Evolutionary conservation across 2,329 filamentous ascomycete species (phyloP), one percentile per base, ranked within the genome.

Genomic region (Fusarium caatingaense): DNA sequence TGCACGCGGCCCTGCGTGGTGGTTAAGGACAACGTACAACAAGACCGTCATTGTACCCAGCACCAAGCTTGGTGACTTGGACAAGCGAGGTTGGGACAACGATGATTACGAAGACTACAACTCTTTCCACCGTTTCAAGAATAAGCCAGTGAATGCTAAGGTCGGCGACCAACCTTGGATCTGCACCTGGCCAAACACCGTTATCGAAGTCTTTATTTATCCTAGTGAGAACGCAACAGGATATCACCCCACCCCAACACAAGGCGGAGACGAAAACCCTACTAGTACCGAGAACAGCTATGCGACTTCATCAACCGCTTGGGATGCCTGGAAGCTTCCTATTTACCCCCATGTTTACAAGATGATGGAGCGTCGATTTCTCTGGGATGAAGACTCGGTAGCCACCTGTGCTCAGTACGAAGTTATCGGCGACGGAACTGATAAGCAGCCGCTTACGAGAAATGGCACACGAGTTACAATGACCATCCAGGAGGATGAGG

Each of bases 171-270:
- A 79, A 60, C 84, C 85, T 2, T 89, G 87, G 87, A 81, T 89
- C 23, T 89, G 87, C 73, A 84, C 80, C 3, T 89, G 87, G 87
- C 85, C 86, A 4, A 80, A 83, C 28, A 88, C 86, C 1, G 79
- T 82, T 5, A 79, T 89, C 8, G 86, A 89, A 54, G 76, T 88
- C 6, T 88, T 88, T 69, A 85, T 89, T 42, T 89, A 88, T 66
- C 82, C 86, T 2, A 78, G 79, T 25, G 85, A 88, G 69, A 87
- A 85, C 70, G 82, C 80, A 56, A 86, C 82, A 68, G 76, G 76
- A 10, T 68, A 46, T 18, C 44, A 44, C 18, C 58, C 68, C 9
- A 56, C 71, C 2, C 51, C 66, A 13, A 51, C 56, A 5, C 42
- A 37, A 42, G n/a, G 60, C 10, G 20, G 50, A 9, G 32, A 23